Percentiles rank a stretch among this genome's conserved stretches.
Evolutionary conservation across 345 rosid genomes (phyloP).

Genomic region (Salix arbutifolia): DNA sequence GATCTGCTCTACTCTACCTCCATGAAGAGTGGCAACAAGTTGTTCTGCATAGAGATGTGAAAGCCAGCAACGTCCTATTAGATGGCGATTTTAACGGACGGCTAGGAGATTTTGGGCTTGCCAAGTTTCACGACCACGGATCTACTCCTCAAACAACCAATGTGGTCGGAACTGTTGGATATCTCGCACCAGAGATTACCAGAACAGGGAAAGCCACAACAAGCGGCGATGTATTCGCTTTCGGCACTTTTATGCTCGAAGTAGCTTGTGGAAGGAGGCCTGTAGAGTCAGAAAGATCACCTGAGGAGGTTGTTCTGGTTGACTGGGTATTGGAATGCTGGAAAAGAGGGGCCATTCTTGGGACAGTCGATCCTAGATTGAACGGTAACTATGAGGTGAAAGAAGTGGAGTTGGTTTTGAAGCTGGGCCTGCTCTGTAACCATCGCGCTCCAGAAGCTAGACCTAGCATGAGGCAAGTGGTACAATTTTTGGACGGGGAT

Average conservation of each 20-base stretch:
- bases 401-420: constrained; percentile 17
- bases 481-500: constrained; percentile 11
- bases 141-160: constrained; percentile 18
- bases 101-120: constrained; percentile 21
- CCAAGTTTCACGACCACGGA: constrained; percentile 20
- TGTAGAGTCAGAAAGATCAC: neutral
- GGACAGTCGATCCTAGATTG: constrained; percentile 13
- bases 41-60: constrained; percentile 18
- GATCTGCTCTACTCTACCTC: constrained; percentile 15
- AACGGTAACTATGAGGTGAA: constrained; percentile 1
- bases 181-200: constrained; percentile 16
- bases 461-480: constrained; percentile 22
- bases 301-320: constrained; percentile 3
- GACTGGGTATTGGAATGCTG: constrained; percentile 15
- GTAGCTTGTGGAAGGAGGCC: constrained; percentile 20
- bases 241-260: constrained; percentile 17
- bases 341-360: constrained; percentile 10
- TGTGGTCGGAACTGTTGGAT: constrained; percentile 19
- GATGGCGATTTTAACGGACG: constrained; percentile 18
- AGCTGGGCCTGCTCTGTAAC: constrained; percentile 14
- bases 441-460: neutral
- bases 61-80: constrained; percentile 19
- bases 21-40: constrained; percentile 22
- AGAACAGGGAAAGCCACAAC: constrained; percentile 15
- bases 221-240: constrained; percentile 13